Conservation (phyloP, 305 asterid species). For the Ilex paraguariensis region DNA sequence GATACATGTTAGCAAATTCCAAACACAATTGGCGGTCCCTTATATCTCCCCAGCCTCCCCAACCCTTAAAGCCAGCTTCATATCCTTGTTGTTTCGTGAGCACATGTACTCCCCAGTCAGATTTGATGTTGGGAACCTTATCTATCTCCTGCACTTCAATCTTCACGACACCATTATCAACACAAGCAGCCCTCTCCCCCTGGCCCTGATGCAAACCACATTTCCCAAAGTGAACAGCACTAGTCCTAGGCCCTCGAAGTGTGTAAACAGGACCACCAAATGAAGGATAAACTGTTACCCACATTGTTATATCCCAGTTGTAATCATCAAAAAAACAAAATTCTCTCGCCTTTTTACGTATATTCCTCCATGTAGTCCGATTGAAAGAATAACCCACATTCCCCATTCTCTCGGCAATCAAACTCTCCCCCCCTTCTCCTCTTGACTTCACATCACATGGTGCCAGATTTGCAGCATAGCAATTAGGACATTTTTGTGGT, state of each 20-base stretch:
- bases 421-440: slow-evolving; percentile 72
- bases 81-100: slow-evolving; percentile 63
- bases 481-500: slow-evolving; percentile 71
- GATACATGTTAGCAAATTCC: slow-evolving; percentile 69
- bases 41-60: slow-evolving; percentile 98
- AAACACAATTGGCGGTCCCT: slow-evolving; percentile 75
- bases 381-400: slow-evolving; percentile 89
- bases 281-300: slow-evolving; percentile 91
- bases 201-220: slow-evolving; percentile 98
- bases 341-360: slow-evolving; percentile 62
- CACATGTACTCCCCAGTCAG: slow-evolving; percentile 63
- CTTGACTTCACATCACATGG: slow-evolving; percentile 77
- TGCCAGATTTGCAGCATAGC: slow-evolving; percentile 91
- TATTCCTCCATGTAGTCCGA: slow-evolving; percentile 79
- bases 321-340: slow-evolving; percentile 86
- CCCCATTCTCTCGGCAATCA: slow-evolving; percentile 93
- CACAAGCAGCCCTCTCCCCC: slow-evolving; percentile 47
- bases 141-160: slow-evolving; percentile 51
- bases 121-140: slow-evolving; percentile 46
- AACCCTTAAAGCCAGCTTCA: slow-evolving; percentile 86
- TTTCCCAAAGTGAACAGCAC: slow-evolving; percentile 89
- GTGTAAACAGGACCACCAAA: slow-evolving; percentile 83
- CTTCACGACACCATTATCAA: slow-evolving; percentile 57
- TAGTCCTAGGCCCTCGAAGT: slow-evolving; percentile 71
- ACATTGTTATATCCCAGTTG: slow-evolving; percentile 99